Evolutionary conservation across 208 protist species (phyloP).

Genomic region (Zelonia costaricensis): DNA sequence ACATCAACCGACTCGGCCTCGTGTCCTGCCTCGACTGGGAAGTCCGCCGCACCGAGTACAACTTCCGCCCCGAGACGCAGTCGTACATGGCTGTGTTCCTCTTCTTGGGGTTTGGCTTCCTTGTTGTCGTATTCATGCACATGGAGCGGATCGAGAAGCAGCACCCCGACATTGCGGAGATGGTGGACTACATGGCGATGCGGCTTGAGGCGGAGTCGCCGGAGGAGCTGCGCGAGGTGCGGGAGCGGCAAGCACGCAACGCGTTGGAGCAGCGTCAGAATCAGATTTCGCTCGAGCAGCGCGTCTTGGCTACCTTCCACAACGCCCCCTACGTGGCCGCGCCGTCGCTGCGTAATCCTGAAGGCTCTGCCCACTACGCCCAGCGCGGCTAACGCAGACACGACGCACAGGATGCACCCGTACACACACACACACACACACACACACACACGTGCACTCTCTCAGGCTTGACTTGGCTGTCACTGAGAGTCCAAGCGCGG

Average conservation of each 20-base stretch:
- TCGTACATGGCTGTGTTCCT: conserved; percentile 42
- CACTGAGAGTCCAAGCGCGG: too few relatives aligned
- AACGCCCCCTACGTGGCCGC: conserved; percentile 56
- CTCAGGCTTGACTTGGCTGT: too few relatives aligned
- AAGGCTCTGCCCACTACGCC: conserved; percentile 29
- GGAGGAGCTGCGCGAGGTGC: conserved; percentile 56
- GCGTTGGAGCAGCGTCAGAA: conserved; percentile 48
- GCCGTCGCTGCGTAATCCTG: conserved; percentile 52
- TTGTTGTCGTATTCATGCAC: conserved; percentile 40
- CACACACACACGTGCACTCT: too few relatives aligned
- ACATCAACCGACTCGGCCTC: conserved; percentile 88
- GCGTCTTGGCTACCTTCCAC: conserved; percentile 80
- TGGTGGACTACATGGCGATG: conserved; percentile 87
- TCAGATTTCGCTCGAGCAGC: conserved; percentile 67
- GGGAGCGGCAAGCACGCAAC: conserved; percentile 61
- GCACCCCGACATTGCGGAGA: conserved; percentile 73
- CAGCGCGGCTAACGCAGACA: conserved; percentile 14
- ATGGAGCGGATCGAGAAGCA: conserved; percentile 52
- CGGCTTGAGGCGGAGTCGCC: conserved; percentile 74
- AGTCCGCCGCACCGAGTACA: conserved; percentile 86
- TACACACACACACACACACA: too few relatives aligned
- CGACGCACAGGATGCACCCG: too few relatives aligned
- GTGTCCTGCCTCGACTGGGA: conserved; percentile 92
- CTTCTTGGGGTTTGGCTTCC: conserved; percentile 44
- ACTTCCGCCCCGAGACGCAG: conserved; percentile 74